These are phyloP conservation scores for Alternaria rosae DNA, from an alignment of 2,329 filamentous ascomycete genomes.

Conservation along the genomic window DNA sequence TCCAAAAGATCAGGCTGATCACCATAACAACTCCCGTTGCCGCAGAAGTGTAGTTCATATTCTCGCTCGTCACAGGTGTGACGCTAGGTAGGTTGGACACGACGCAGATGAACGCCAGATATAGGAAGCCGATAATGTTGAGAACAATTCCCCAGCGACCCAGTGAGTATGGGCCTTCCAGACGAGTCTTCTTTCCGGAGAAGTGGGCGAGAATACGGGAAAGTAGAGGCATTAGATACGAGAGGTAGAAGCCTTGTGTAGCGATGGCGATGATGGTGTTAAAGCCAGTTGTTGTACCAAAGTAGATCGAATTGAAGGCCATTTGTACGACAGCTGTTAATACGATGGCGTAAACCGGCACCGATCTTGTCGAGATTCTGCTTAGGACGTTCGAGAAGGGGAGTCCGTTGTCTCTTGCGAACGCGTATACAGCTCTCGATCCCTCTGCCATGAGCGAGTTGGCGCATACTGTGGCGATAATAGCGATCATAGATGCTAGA, in stretches of 20 bases:
- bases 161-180: slow-evolving; percentile 57
- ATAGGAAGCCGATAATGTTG: slow-evolving; percentile 61
- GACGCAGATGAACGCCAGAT: slow-evolving; percentile 62
- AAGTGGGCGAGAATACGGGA: slow-evolving; percentile 59
- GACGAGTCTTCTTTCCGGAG: slow-evolving; percentile 51
- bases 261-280: slow-evolving; percentile 65
- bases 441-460: slow-evolving; percentile 59
- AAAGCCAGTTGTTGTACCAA: slow-evolving; percentile 63
- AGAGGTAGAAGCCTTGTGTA: slow-evolving; percentile 66
- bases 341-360: slow-evolving; percentile 60
- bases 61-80: slow-evolving; percentile 60
- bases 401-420: slow-evolving; percentile 61
- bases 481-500: slow-evolving; percentile 56
- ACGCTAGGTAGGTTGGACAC: slow-evolving; percentile 64
- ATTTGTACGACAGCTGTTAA: slow-evolving; percentile 59
- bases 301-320: slow-evolving; percentile 63
- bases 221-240: slow-evolving; percentile 64
- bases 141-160: slow-evolving; percentile 54
- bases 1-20: slow-evolving; percentile 60
- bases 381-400: slow-evolving; percentile 59
- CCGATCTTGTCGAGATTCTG: slow-evolving; percentile 57
- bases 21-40: slow-evolving; percentile 63
- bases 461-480: slow-evolving; percentile 57
- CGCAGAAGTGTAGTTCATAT: slow-evolving; percentile 67
- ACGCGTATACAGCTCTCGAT: slow-evolving; percentile 57